Conservation (phyloP, 305 asterid genomes). For the Solanum hybrid region DNA sequence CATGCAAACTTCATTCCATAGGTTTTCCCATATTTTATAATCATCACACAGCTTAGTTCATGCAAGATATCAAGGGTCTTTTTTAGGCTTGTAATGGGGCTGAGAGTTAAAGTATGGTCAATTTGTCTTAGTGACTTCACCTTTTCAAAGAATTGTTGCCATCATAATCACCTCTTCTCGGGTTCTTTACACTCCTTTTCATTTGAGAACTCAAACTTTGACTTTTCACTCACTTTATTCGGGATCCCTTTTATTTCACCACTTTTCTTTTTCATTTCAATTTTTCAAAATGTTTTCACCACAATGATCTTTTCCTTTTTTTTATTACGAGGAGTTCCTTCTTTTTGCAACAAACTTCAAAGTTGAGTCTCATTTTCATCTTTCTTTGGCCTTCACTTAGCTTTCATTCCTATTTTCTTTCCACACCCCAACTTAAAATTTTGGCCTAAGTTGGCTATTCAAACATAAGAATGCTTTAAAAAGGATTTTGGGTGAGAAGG, state of each 20-base stretch:
- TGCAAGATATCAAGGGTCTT: neutral
- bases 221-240: neutral
- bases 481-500: neutral
- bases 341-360: neutral
- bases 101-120: neutral
- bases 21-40: neutral
- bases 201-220: neutral
- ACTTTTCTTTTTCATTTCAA: neutral
- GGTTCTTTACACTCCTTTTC: neutral
- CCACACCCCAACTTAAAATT: neutral
- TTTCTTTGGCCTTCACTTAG: neutral
- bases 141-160: neutral
- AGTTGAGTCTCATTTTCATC: neutral
- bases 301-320: neutral
- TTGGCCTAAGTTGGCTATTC: neutral
- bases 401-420: neutral
- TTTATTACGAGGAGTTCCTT: neutral
- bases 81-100: neutral
- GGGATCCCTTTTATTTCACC: neutral
- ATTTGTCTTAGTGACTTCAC: neutral
- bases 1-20: neutral
- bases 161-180: neutral
- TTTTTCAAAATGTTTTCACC: neutral
- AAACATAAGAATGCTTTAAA: neutral
- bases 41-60: neutral